Evolutionary conservation across 2,329 filamentous ascomycete genomes (phyloP), one percentile per base, ranked within the genome.

Genomic region (Botrytis elliptica): DNA sequence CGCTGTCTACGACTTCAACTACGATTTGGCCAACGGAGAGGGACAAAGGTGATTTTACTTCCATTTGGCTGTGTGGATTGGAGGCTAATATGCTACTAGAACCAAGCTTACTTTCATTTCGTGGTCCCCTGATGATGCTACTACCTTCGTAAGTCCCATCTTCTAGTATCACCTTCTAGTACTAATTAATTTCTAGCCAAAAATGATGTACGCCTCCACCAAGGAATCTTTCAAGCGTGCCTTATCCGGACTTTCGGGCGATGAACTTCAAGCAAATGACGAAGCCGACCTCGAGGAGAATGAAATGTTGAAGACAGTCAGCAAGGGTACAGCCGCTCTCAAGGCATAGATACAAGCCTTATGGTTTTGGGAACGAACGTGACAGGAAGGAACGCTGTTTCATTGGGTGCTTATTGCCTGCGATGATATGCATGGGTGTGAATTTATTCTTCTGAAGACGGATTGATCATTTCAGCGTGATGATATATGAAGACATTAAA

Each of bases 191-290:
- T 59, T 77, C 74, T 78, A 94, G 93, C 88, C 91, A 84, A 94
- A 94, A 88, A 96, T 96, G 93, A 88, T 94, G 84, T 96, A 95
- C 87, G 92, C 93, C 80, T 93, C 93, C 70, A 96, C 93, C 84
- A 96, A 95, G 87, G 92, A 95, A 80, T 91, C 92, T 75, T 88
- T 96, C 79, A 95, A 94, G 89, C 91, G 91, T 83, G 84, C 92
- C 69, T 88, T 96, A 77, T 92, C 89, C 82, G 93, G 92, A 77
- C 85, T 95, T 79, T 91, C 91, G 75, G 85, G 86, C 79, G 93
- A 73, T 42, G 72, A 95, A 83, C 87, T 95, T 80, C 93, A 96
- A 87, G 93, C 92, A 86, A 95, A 95, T 86, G 93, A 95, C 83
- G 84, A 85, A 78, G 92, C 94, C 83, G 93, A 95, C 83, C 92